phyloP scores from a whole-genome alignment of 176 grass and related monocot genomes.

The Zoysia japonica region DNA sequence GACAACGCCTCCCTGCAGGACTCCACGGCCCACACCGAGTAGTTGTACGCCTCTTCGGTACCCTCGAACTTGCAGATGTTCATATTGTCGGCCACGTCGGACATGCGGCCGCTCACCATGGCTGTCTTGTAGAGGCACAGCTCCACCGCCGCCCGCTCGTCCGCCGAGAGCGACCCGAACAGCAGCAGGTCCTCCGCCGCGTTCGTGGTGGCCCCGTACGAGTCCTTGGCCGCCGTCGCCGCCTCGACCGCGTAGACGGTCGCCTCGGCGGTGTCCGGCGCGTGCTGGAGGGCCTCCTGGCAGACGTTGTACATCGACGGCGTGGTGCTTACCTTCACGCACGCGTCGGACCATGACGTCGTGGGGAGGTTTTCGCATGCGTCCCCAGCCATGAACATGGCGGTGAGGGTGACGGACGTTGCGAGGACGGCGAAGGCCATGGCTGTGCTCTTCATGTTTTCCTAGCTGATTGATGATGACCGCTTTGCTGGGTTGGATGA shows the following conservation, averaged over 20 bases:
- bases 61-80: not conserved
- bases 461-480: not conserved
- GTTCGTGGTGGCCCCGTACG: not conserved
- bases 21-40: not conserved
- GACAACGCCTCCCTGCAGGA: not conserved
- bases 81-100: not conserved
- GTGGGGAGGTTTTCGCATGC: constrained; percentile 4
- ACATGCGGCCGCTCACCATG: not conserved
- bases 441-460: not conserved
- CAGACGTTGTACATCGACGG: not conserved
- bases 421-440: not conserved
- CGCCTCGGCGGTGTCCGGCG: not conserved
- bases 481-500: too few species aligned
- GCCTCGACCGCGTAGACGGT: not conserved
- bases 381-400: not conserved
- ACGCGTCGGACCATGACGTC: not conserved
- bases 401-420: not conserved
- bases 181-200: not conserved
- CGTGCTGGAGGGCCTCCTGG: not conserved
- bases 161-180: not conserved
- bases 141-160: not conserved
- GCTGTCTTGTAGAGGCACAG: not conserved
- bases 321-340: not conserved
- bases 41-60: not conserved
- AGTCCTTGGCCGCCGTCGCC: not conserved